These are phyloP conservation scores for Vigna mungo DNA, from an alignment of 306 rosid species.

Conservation along the genomic window DNA sequence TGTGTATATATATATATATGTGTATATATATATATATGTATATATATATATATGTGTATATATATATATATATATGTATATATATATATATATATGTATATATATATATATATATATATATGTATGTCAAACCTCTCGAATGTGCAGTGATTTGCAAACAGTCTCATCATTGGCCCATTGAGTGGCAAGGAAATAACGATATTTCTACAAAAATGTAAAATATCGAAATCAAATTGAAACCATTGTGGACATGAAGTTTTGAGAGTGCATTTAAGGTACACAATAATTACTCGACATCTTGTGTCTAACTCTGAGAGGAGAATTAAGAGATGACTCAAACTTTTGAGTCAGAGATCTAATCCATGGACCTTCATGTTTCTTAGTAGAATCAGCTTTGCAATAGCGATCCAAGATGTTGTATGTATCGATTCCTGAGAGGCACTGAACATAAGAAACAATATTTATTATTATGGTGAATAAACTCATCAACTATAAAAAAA, in stretches of 20 bases:
- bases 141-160: slow-evolving; percentile 46
- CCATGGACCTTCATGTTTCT: too few species aligned
- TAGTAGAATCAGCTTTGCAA: slow-evolving; percentile 41
- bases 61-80: too few species aligned
- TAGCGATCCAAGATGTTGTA: slow-evolving; percentile 47
- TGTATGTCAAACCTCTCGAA: slow-evolving; percentile 46
- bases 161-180: slow-evolving; percentile 42
- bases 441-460: slow-evolving; percentile 44
- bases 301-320: slow-evolving; percentile 37
- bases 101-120: too few species aligned
- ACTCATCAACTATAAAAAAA: neutral
- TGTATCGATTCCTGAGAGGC: slow-evolving; percentile 38
- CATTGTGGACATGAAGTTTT: neutral
- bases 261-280: neutral
- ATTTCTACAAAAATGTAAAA: slow-evolving; percentile 35
- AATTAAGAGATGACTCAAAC: neutral
- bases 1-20: too few species aligned
- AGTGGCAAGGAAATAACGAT: slow-evolving; percentile 26
- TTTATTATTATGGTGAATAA: neutral
- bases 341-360: too few species aligned
- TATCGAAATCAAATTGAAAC: neutral
- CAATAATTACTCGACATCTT: slow-evolving; percentile 51
- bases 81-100: too few species aligned
- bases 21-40: too few species aligned
- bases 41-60: too few species aligned